Percentiles rank a stretch among this genome's conserved stretches.
These are phyloP conservation scores for Echites panduratus DNA, from an alignment of 257 asterid species.

Conservation along the genomic window DNA sequence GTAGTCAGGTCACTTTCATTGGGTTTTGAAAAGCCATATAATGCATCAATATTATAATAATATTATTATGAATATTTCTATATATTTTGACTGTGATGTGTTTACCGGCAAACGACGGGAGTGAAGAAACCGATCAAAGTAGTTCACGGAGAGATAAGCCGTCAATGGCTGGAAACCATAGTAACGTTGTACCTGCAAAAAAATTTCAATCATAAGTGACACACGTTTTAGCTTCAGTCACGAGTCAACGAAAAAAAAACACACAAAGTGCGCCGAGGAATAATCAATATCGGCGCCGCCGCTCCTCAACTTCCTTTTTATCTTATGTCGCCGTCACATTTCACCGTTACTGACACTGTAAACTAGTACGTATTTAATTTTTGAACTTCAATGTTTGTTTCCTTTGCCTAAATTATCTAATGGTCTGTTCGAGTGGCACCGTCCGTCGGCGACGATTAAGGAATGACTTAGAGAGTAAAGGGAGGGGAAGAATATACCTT, in stretches of 20 bases:
- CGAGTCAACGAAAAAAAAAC: conserved; percentile 19
- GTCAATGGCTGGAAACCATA: conserved; percentile 85
- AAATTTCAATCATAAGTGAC: conserved; percentile 1
- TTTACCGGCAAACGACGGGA: conserved; percentile 76
- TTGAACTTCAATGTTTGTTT: too few relatives aligned
- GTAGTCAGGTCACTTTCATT: conserved; percentile 21
- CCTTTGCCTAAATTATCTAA: too few relatives aligned
- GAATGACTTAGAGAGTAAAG: too few relatives aligned
- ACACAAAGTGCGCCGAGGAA: conserved; percentile 18
- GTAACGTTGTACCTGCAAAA: conserved; percentile 75
- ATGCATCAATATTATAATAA: background rate
- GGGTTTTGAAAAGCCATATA: conserved; percentile 19
- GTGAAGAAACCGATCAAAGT: conserved; percentile 79
- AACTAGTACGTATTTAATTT: too few relatives aligned
- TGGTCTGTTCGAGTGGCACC: too few relatives aligned
- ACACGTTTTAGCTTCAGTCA: conserved; percentile 4
- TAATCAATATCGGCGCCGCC: conserved; percentile 6
- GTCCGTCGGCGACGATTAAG: too few relatives aligned
- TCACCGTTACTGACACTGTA: background rate
- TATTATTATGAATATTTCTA: background rate
- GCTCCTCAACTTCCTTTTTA: background rate
- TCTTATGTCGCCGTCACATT: background rate
- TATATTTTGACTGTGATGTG: conserved; percentile 19
- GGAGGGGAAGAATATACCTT: conserved; percentile 43
- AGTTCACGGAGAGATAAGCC: conserved; percentile 84